Evolutionary conservation across 75 land plant species (phyloP), one percentile per base, ranked within the genome.

Genomic region (Azolla pinnata): DNA sequence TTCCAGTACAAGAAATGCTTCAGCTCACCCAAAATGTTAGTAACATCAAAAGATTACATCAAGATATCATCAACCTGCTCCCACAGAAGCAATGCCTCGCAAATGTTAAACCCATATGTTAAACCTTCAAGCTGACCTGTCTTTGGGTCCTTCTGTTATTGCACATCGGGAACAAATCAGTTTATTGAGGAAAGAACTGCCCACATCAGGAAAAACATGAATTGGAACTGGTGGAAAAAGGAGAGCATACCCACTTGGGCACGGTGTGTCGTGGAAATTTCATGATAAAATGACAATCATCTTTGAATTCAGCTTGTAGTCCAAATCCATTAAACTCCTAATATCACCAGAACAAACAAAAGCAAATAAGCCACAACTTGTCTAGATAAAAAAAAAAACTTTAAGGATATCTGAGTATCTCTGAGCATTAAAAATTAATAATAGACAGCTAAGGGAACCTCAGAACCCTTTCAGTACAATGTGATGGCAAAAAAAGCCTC

Each of bases 51-150:
- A 23, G 16, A 45, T 40, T 40, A 53, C 38, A 32, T 27, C 7
- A 16, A 51, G 2, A 74, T 42, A 58, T 33, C 31, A 30, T 63
- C 71, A 48, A 80, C 95, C 72, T 78, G 97, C 64, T 91, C 95
- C 97, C 97, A 92, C 63, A 78, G 71, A 29, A 71, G 75, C 51
- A 85, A 68, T 17, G 95, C 81, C 64, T 85, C 89, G 63, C 97
- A 92, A 2, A 88, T 73, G 54, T 92, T 78, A 60, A 88, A 84
- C 16, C 78, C 76, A 71, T 73, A 92, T 24, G 83, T 68, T 56
- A 92, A 67, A 48, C 68, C 79, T 69, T 92, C 97, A 42, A 80
- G 76, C 29, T 92, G 68, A 34, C 86, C 97, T 32, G 95, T 66
- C 59, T 88, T 85, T 5, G 89, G 86, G 62, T 92, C 90, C 62